These are phyloP conservation scores for Phytophthora ramorum DNA, from an alignment of 352 stramenopile genomes.

Conservation along the genomic window DNA sequence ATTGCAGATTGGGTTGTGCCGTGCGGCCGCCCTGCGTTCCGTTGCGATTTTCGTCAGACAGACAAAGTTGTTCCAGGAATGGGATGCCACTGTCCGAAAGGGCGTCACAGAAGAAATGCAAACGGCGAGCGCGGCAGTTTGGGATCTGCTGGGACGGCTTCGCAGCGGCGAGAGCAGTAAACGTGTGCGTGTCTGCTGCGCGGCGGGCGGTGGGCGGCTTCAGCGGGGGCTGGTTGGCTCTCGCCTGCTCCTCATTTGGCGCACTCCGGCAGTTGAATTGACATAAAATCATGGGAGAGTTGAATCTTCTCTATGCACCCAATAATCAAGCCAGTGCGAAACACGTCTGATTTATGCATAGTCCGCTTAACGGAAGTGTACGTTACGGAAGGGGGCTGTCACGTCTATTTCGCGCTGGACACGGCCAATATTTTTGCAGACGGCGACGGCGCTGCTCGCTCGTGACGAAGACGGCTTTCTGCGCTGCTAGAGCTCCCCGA, in stretches of 20 bases:
- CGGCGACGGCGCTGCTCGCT: too few species aligned
- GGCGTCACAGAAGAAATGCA: not conserved
- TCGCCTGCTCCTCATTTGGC: slow-evolving; percentile 5
- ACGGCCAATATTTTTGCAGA: not conserved
- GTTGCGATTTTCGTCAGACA: slow-evolving; percentile 9
- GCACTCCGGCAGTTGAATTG: too few species aligned
- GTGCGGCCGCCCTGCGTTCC: slow-evolving; percentile 18
- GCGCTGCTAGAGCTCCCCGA: too few species aligned
- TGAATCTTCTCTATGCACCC: not conserved
- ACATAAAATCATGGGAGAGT: not conserved
- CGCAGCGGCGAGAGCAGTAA: not conserved
- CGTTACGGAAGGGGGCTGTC: not conserved
- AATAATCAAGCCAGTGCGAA: not conserved
- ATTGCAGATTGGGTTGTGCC: slow-evolving; percentile 16
- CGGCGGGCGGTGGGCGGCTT: not conserved
- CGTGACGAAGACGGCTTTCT: too few species aligned
- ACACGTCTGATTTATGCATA: not conserved
- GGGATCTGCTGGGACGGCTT: not conserved
- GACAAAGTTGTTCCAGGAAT: not conserved
- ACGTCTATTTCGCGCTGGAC: not conserved
- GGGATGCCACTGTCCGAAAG: not conserved
- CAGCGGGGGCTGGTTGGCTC: slow-evolving; percentile 1
- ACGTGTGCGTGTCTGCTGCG: too few species aligned
- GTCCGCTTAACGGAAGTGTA: not conserved
- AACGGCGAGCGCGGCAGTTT: not conserved